Evolutionary conservation across 2,329 filamentous ascomycete species (phyloP), one percentile per base, ranked within the genome.

Genomic region (Monilinia fructicola): DNA sequence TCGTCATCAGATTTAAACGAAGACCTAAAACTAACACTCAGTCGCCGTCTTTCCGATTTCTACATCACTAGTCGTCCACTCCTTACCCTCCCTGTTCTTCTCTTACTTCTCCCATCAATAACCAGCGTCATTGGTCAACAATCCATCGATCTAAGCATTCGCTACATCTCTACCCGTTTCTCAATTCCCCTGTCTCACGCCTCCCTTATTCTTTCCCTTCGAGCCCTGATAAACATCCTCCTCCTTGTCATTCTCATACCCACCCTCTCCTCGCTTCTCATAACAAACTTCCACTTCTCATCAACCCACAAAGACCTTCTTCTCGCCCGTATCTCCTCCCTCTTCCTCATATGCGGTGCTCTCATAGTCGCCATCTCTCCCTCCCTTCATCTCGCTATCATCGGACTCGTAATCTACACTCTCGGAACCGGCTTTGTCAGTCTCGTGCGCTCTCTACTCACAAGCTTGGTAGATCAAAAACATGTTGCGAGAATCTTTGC

Each of bases 91-190:
- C 71, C 74, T 2, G 70, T 77, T 2, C 46, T 75, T 2, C 54
- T 79, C 16, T 68, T 78, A 9, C 48, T 79, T 14, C 23, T 73
- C 2, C 69, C 70, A 6, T 75, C 74, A 54, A 58, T 73, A 26
- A 60, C 68, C 28, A 61, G 65, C 3, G 63, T 71, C 6, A 70
- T 75, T 38, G 50, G 31, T 18, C 6, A 50, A 1, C 66, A 72
- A 54, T 66, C 69, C 3, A 66, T 71, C 18, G 65, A 68, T 2
- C 59, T 76, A 21, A 69, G 66, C 9, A 61, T 73, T 18, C 71
- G 72, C n/a, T 76, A 76, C 53, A 69, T 76, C 28, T 73, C 71
- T 1, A 71, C 71, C 12, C 70, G 73, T 14, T 76, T 73, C 59
- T 54, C 64, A 26, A 74, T 71, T 68, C 67, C 70, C 21, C 67